Conservation (phyloP, 768 basidiomycete genomes). For the Auricularia sp. region DNA sequence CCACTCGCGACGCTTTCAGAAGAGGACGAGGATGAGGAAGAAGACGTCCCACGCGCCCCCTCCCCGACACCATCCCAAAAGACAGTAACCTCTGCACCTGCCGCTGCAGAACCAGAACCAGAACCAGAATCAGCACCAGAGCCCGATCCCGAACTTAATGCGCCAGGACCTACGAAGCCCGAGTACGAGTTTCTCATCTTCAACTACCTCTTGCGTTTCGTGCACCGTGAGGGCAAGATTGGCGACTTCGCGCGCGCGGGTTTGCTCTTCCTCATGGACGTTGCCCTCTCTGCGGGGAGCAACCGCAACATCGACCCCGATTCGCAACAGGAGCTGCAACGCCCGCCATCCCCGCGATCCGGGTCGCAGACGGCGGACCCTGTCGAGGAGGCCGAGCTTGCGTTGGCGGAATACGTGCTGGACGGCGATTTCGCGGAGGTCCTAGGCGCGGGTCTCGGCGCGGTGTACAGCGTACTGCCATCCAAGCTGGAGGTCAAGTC, state of each 20-base stretch:
- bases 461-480: slow-evolving; percentile 86
- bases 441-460: slow-evolving; percentile 83
- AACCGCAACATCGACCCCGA: slow-evolving; percentile 17
- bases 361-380: slow-evolving; percentile 39
- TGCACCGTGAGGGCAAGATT: slow-evolving; percentile 87
- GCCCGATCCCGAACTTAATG: slow-evolving; percentile 12
- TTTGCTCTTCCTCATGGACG: slow-evolving; percentile 87
- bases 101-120: slow-evolving; percentile 17
- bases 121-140: not conserved
- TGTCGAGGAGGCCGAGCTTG: slow-evolving; percentile 73
- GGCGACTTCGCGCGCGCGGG: slow-evolving; percentile 92
- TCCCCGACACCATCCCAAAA: slow-evolving; percentile 57
- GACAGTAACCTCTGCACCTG: slow-evolving; percentile 42
- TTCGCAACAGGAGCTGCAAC: slow-evolving; percentile 22
- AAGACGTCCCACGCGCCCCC: slow-evolving; percentile 22
- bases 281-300: slow-evolving; percentile 75
- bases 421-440: slow-evolving; percentile 99
- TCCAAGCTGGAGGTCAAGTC: slow-evolving; percentile 66
- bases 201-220: slow-evolving; percentile 90
- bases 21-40: slow-evolving; percentile 52
- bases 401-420: slow-evolving; percentile 85
- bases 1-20: slow-evolving; percentile 49
- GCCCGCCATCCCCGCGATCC: slow-evolving; percentile 19
- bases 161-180: slow-evolving; percentile 42
- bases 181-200: slow-evolving; percentile 95